These are phyloP conservation scores for Camellia lanceoleosa DNA, from an alignment of 148 eudicot species.

Conservation along the genomic window DNA sequence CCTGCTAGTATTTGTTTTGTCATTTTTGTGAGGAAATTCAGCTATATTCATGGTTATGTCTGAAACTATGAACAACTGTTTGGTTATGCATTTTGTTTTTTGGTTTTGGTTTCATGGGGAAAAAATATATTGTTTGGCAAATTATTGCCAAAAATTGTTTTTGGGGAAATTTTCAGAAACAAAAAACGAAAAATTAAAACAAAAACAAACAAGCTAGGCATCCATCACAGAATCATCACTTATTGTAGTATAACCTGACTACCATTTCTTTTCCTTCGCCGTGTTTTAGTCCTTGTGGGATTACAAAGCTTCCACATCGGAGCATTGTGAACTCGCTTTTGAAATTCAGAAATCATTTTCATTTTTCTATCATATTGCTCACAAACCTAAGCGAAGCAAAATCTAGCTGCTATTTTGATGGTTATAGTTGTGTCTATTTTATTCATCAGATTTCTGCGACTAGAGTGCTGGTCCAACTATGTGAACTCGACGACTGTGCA, in stretches of 20 bases:
- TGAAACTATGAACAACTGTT: background rate
- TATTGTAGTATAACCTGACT: background rate
- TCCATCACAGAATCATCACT: background rate
- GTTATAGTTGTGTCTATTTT: background rate
- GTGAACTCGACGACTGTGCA: conserved; percentile 16
- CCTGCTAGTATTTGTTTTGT: background rate
- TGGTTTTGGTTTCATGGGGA: no score
- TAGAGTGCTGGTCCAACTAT: conserved; percentile 25
- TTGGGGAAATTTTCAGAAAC: no score
- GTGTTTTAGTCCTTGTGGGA: background rate
- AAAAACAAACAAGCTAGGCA: background rate
- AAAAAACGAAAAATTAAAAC: background rate
- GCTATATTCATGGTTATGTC: background rate
- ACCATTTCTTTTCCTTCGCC: background rate
- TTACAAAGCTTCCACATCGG: background rate
- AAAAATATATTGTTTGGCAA: no score
- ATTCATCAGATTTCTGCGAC: conserved; percentile 27
- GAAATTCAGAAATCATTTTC: background rate
- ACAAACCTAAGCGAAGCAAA: background rate
- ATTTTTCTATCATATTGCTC: background rate
- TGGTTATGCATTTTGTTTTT: no score
- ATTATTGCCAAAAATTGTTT: no score
- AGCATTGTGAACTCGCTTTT: background rate
- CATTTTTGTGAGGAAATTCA: background rate
- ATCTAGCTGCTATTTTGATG: background rate